Conservation (phyloP, 140 eudicot species). For the Bidens hawaiensis region DNA sequence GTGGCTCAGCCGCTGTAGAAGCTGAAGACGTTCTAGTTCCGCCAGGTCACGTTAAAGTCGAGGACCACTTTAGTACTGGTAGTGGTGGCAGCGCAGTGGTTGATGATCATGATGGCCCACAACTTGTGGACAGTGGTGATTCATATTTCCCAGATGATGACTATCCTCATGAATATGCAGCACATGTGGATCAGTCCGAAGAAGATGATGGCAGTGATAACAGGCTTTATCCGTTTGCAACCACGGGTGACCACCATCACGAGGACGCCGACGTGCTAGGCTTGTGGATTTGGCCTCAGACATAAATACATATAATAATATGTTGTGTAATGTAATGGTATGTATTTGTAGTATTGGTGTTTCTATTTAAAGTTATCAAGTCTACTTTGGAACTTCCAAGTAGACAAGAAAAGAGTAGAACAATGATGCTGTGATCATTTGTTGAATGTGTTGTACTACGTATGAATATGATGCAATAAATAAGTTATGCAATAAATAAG, state of each 20-base stretch:
- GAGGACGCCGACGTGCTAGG: conserved; percentile 52
- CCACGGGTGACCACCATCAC: conserved; percentile 33
- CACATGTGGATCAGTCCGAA: conserved; percentile 44
- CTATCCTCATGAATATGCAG: conserved; percentile 39
- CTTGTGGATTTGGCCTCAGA: conserved; percentile 78
- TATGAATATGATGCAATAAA: too few relatives aligned
- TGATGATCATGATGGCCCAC: conserved; percentile 70
- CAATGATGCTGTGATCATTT: conserved; percentile 5
- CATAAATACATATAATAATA: not conserved
- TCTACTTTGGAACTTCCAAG: conserved; percentile 20
- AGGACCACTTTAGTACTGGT: conserved; percentile 74
- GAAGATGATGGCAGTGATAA: conserved; percentile 72
- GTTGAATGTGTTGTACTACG: not conserved
- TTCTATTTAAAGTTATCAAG: conserved; percentile 3
- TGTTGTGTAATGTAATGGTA: conserved; percentile 23
- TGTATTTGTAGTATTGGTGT: conserved; percentile 20
- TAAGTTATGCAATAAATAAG: not conserved
- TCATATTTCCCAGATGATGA: conserved; percentile 57
- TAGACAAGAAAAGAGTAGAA: not conserved
- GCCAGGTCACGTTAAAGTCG: conserved; percentile 38
- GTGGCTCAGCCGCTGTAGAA: conserved; percentile 23
- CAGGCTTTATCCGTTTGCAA: conserved; percentile 44
- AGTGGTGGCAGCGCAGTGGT: conserved; percentile 80
- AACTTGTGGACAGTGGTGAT: conserved; percentile 76
- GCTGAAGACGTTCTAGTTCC: conserved; percentile 19